Evolutionary conservation across 1,139 yeast species (phyloP).

Genomic region (Pichia sp.): DNA sequence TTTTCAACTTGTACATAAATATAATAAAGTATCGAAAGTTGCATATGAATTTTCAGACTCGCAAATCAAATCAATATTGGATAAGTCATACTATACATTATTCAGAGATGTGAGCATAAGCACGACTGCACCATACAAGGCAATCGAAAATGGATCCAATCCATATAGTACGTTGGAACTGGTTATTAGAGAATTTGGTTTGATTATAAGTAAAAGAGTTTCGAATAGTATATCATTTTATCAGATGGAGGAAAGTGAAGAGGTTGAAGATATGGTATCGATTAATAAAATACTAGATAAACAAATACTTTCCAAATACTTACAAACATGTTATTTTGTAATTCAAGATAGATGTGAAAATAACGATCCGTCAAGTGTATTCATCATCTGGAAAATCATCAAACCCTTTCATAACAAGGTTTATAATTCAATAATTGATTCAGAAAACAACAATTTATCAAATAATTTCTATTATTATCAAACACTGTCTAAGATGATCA

Average conservation of each 20-base stretch:
- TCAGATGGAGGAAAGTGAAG: neutral
- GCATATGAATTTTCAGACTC: conserved; percentile 8
- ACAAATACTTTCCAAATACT: conserved; percentile 20
- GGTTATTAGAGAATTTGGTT: conserved; percentile 18
- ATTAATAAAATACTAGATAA: conserved; percentile 9
- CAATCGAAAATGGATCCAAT: neutral
- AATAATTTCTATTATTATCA: conserved; percentile 28
- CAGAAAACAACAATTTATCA: conserved; percentile 22
- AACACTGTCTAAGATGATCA: conserved; percentile 29
- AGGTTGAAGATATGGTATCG: neutral
- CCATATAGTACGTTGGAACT: conserved; percentile 10
- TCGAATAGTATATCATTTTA: conserved; percentile 16
- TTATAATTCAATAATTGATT: conserved; percentile 21
- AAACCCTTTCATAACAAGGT: conserved; percentile 27
- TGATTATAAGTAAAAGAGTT: conserved; percentile 12
- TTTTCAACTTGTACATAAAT: conserved; percentile 9
- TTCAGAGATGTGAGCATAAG: neutral
- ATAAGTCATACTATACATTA: conserved; percentile 13
- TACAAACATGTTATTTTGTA: conserved; percentile 23
- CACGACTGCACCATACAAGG: neutral
- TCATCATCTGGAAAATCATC: conserved; percentile 23
- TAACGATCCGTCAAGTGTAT: conserved; percentile 26
- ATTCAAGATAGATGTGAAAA: conserved; percentile 21
- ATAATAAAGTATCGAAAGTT: conserved; percentile 11
- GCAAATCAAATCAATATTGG: conserved; percentile 18